These are phyloP conservation scores for Mycosphaerella arachidis DNA, from an alignment of 2,329 filamentous ascomycete species.

Conservation along the genomic window DNA sequence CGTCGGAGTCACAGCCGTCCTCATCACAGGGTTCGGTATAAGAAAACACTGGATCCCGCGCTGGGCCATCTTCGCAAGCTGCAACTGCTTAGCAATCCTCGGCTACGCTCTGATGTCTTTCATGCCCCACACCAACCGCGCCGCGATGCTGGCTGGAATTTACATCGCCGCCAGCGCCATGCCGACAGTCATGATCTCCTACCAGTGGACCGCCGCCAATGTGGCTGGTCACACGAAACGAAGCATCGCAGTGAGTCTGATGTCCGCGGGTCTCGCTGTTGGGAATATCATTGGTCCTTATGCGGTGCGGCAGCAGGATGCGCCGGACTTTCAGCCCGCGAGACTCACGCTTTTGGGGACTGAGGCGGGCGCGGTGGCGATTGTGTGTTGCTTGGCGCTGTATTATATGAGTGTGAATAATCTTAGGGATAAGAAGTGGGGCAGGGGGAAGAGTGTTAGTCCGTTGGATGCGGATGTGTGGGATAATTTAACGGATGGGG, in stretches of 20 bases:
- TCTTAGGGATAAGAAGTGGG: conserved; percentile 11
- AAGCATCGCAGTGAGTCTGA: conserved; percentile 53
- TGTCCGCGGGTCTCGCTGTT: conserved; percentile 27
- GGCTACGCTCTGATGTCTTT: conserved; percentile 30
- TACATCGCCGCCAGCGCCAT: conserved; percentile 38
- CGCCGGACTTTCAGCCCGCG: conserved; percentile 39
- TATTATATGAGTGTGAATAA: conserved; percentile 26
- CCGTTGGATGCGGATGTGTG: background rate
- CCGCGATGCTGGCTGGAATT: conserved; percentile 40
- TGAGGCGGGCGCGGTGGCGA: conserved; percentile 30
- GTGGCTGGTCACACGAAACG: conserved; percentile 69
- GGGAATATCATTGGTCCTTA: conserved; percentile 42
- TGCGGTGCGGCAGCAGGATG: conserved; percentile 36
- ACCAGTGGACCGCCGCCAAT: conserved; percentile 41
- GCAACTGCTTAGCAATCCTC: conserved; percentile 8
- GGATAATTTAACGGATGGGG: background rate
- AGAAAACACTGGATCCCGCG: conserved; percentile 22
- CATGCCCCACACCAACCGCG: conserved; percentile 36
- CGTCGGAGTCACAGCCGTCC: conserved; percentile 38
- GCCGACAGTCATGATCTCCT: conserved; percentile 9
- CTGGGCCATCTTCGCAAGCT: conserved; percentile 23
- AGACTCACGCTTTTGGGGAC: conserved; percentile 39
- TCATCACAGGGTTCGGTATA: conserved; percentile 6
- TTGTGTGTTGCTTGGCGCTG: conserved; percentile 44
- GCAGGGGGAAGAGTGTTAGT: background rate